Percentiles rank a stretch among this genome's conserved stretches.
phyloP scores from a whole-genome alignment of 1,284 basidiomycete species.

The Cerioporus squamosus region DNA sequence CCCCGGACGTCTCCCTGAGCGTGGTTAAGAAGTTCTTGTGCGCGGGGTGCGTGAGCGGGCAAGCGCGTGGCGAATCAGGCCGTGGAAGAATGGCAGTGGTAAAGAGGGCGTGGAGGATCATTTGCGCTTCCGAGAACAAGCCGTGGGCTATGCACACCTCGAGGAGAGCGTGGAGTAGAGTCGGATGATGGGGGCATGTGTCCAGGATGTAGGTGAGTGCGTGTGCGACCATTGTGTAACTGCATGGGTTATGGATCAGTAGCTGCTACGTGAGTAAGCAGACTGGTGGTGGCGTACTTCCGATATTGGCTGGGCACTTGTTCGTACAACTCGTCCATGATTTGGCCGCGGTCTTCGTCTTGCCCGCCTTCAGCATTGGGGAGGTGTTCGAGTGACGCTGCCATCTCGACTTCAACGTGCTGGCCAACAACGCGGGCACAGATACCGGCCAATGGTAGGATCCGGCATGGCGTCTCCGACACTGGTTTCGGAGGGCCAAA shows the following conservation, averaged over 20 bases:
- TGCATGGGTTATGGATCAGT: conserved; percentile 24
- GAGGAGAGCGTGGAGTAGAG: conserved; percentile 51
- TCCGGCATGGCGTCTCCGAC: background rate
- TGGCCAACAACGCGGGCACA: conserved; percentile 54
- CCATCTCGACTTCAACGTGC: conserved; percentile 43
- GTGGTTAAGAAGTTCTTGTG: conserved; percentile 46
- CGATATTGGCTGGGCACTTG: conserved; percentile 51
- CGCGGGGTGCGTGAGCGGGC: conserved; percentile 37
- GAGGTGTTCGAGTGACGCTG: conserved; percentile 31
- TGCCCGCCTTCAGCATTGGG: conserved; percentile 22
- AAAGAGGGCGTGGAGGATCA: conserved; percentile 44
- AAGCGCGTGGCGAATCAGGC: conserved; percentile 21
- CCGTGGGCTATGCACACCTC: conserved; percentile 47
- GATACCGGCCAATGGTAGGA: conserved; percentile 45
- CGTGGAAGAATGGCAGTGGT: conserved; percentile 34
- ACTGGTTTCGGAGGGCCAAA: conserved; percentile 20
- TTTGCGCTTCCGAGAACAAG: conserved; percentile 47
- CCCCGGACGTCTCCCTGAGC: conserved; percentile 41
- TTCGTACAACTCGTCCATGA: conserved; percentile 51
- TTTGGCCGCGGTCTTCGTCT: conserved; percentile 36
- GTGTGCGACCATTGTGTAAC: conserved; percentile 53
- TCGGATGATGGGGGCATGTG: conserved; percentile 48
- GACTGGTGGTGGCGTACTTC: conserved; percentile 39
- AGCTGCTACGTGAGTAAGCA: background rate
- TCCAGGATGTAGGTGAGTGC: conserved; percentile 51